Percentiles rank a stretch among this genome's conserved stretches.
These are phyloP conservation scores for Mycena citricolor DNA, from an alignment of 1,284 basidiomycete genomes.

Conservation along the genomic window DNA sequence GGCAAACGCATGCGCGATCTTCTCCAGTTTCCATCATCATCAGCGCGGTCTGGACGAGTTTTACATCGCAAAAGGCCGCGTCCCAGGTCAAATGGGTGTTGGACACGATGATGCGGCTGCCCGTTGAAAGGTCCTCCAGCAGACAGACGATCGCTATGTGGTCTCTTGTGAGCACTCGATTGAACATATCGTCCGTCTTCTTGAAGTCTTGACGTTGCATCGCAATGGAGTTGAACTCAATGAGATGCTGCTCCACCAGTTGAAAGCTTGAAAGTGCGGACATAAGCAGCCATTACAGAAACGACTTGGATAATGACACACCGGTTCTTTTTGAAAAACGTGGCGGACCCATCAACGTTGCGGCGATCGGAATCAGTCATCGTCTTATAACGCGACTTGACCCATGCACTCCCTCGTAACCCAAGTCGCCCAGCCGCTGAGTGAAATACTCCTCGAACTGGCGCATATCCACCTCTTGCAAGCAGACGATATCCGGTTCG, in stretches of 20 bases:
- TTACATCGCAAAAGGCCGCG: conserved; percentile 92
- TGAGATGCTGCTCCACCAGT: conserved; percentile 90
- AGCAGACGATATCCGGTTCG: conserved; percentile 88
- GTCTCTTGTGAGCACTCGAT: conserved; percentile 95
- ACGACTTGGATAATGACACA: conserved; percentile 43
- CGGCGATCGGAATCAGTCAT: conserved; percentile 89
- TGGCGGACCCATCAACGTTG: conserved; percentile 95
- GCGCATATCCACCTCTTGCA: conserved; percentile 92
- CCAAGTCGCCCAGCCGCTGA: conserved; percentile 72
- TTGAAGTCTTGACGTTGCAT: conserved; percentile 95
- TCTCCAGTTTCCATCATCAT: conserved; percentile 92
- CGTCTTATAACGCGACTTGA: conserved; percentile 93
- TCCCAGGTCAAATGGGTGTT: conserved; percentile 97
- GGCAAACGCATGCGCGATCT: conserved; percentile 84
- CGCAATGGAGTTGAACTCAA: conserved; percentile 94
- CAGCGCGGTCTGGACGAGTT: conserved; percentile 93
- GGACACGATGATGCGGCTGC: conserved; percentile 84
- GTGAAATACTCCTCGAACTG: conserved; percentile 95
- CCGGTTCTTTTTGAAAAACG: conserved; percentile 91
- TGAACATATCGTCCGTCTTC: conserved; percentile 99
- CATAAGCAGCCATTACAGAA: conserved; percentile 12
- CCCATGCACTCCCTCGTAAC: conserved; percentile 93
- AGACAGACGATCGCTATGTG: conserved; percentile 89
- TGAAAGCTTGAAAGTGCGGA: conserved; percentile 71
- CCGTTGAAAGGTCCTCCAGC: conserved; percentile 85